Conservation (phyloP, 805 yeast species). For the Schwanniomyces vanrijiae region DNA sequence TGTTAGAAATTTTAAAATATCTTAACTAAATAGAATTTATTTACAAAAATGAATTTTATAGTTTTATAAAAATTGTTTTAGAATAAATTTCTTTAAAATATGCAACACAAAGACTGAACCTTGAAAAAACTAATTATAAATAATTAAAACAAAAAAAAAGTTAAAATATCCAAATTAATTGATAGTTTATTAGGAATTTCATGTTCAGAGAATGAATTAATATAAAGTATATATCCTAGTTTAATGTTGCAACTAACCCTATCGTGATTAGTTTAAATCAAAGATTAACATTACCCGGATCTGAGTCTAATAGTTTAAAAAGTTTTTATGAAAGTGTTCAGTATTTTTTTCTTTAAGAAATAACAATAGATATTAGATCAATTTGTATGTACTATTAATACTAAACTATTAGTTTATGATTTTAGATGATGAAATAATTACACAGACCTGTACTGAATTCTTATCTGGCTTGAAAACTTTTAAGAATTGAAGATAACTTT, state of each 20-base stretch:
- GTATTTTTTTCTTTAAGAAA: background rate
- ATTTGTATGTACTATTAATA: background rate
- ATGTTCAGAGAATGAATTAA: no score
- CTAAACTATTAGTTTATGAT: background rate
- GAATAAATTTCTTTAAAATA: no score
- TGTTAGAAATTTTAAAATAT: no score
- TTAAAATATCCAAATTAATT: no score
- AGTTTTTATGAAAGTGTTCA: background rate
- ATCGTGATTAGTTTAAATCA: background rate
- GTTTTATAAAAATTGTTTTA: no score
- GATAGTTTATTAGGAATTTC: no score
- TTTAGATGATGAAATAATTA: constrained; percentile 27
- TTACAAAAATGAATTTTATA: no score
- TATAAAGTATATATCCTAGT: no score
- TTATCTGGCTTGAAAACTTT: constrained; percentile 25
- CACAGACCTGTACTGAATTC: constrained; percentile 63
- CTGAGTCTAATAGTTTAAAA: background rate
- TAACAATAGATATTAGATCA: background rate
- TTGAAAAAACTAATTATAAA: no score
- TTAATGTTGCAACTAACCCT: background rate
- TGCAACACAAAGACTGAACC: no score
- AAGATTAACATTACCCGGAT: background rate
- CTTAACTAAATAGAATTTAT: no score
- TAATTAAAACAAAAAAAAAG: no score
- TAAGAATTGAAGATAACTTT: constrained; percentile 7